Evolutionary conservation across 345 rosid species (phyloP).

Genomic region (Cardiospermum halicacabum): DNA sequence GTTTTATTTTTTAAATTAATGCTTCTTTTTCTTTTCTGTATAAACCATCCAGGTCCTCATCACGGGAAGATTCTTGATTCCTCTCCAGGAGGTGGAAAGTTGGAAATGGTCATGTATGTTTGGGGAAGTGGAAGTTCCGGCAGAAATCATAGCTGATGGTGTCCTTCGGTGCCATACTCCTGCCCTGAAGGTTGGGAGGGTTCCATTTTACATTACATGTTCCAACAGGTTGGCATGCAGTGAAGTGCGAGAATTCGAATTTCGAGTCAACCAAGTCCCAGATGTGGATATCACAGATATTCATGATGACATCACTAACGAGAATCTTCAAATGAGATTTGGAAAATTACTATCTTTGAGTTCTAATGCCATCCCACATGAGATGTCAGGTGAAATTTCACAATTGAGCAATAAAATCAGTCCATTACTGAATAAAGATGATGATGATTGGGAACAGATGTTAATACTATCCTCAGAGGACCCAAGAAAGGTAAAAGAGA

Average conservation of each 20-base stretch:
- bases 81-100: constrained; percentile 43
- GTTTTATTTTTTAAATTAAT: too few relatives aligned
- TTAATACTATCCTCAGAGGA: constrained; percentile 26
- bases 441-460: constrained; percentile 56
- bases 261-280: constrained; percentile 31
- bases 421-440: constrained; percentile 60
- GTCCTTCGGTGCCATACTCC: constrained; percentile 73
- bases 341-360: constrained; percentile 52
- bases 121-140: constrained; percentile 96
- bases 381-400: constrained; percentile 28
- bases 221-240: constrained; percentile 95
- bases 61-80: constrained; percentile 68
- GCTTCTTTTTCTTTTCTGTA: constrained; percentile 13
- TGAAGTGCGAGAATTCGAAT: constrained; percentile 94
- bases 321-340: constrained; percentile 53
- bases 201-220: constrained; percentile 88
- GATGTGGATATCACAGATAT: constrained; percentile 25
- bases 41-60: constrained; percentile 51
- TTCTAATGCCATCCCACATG: constrained; percentile 19
- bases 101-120: constrained; percentile 91
- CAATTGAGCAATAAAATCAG: constrained; percentile 54
- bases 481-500: constrained; percentile 42
- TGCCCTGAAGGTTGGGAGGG: constrained; percentile 57
- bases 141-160: constrained; percentile 75
- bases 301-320: constrained; percentile 21